A percentile compares a stretch with the other conserved stretches of the same genome.
Evolutionary conservation across 768 basidiomycete species (phyloP).

Genomic region (Gymnopilus dilepis): DNA sequence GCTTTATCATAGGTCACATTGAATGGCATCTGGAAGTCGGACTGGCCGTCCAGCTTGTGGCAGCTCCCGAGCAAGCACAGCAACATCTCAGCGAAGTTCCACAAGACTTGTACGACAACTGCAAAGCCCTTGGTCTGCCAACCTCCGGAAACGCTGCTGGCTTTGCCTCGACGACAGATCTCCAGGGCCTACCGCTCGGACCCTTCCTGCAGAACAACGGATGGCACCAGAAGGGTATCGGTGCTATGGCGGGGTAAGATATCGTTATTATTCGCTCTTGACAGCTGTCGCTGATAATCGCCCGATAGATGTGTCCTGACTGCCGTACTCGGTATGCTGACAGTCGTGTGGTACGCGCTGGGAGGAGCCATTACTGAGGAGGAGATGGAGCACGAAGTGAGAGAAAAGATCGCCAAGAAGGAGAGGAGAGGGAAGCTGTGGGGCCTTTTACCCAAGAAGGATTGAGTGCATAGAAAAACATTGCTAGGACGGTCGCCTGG

Average conservation of each 20-base stretch:
- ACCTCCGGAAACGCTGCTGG: constrained; percentile 90
- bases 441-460: constrained; percentile 23
- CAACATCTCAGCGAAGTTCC: constrained; percentile 56
- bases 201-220: constrained; percentile 78
- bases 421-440: constrained; percentile 54
- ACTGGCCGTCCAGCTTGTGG: constrained; percentile 84
- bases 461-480: not conserved
- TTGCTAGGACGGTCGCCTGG: not conserved
- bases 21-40: constrained; percentile 89
- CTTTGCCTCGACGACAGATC: constrained; percentile 67
- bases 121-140: constrained; percentile 61
- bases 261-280: constrained; percentile 13
- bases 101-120: constrained; percentile 70
- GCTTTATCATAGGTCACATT: constrained; percentile 63
- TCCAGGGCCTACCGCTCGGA: constrained; percentile 65
- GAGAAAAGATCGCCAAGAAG: constrained; percentile 61
- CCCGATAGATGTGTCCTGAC: constrained; percentile 75
- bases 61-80: constrained; percentile 78
- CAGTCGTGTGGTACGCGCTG: constrained; percentile 86
- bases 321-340: constrained; percentile 81
- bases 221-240: constrained; percentile 75
- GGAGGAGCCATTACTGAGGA: constrained; percentile 78
- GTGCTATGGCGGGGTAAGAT: constrained; percentile 74
- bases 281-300: constrained; percentile 19
- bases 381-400: constrained; percentile 79